Evolutionary conservation across 805 yeast species (phyloP), one percentile per base, ranked within the genome.

Genomic region (Lipomyces kockii): DNA sequence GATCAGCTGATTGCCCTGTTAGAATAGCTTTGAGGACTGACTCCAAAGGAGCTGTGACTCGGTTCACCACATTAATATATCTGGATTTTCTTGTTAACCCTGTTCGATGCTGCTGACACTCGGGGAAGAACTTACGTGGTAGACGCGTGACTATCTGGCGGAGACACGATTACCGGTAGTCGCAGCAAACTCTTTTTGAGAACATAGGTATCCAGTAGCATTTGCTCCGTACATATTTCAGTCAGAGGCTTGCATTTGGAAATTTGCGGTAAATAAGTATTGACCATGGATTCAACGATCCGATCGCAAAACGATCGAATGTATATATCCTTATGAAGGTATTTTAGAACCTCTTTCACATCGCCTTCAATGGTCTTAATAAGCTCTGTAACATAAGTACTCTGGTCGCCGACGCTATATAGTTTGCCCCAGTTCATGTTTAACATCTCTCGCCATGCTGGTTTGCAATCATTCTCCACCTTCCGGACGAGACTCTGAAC

Each of bases 371-470:
- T 72, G 0, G 83, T 79, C 6, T 78, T 77, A 62, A 84, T 83
- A 60, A 91, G 77, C 29, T 90, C 90, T 5, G 79, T 76, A 75
- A 90, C 84, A 73, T 90, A 93, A 60, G 87, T 78, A 56, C 97
- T 89, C 70, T 89, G 87, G 70, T 88, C 94, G 35, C 86, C 87
- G 2, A 89, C 90, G n/a, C 83, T 82, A 35, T 84, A 86, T 69
- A 86, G 78, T 49, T 82, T 80, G 35, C 82, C 81, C 97, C 97
- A 92, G 76, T 91, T 89, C 57, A 87, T 85, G 71, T 88, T 88
- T 9, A 83, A 79, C 83, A 95, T 87, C 74, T 92, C 97, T 71
- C 95, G 83, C 97, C 97, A 93, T 4, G 89, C 84, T 65, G 87
- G 84, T 34, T 85, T 86, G 60, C 89, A 78, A 70, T 90, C 92